Conservation (phyloP, 257 asterid genomes). For the Eustoma russellianum region DNA sequence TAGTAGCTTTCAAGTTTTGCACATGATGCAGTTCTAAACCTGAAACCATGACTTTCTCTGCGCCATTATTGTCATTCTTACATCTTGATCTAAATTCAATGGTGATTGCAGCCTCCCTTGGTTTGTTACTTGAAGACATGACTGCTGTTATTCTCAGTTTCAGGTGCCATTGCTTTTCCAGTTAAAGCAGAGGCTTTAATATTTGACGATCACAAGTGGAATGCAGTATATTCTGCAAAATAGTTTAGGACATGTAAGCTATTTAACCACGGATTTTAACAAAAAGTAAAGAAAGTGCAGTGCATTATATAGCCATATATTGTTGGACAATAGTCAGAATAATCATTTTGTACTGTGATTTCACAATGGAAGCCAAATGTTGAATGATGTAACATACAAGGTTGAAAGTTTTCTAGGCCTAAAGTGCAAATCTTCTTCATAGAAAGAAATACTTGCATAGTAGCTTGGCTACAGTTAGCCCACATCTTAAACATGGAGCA, state of each 20-base stretch:
- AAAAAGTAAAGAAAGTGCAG: not conserved
- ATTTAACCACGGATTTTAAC: not conserved
- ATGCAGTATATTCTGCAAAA: constrained; percentile 1
- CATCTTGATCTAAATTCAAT: constrained; percentile 4
- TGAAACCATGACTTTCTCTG: not conserved
- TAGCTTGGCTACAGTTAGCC: too few relatives aligned
- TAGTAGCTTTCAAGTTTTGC: constrained; percentile 9
- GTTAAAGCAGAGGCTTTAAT: not conserved
- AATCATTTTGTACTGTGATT: not conserved
- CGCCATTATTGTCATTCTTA: not conserved
- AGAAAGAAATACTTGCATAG: too few relatives aligned
- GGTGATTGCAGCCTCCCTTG: not conserved
- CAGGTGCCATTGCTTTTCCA: constrained; percentile 33
- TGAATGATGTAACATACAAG: not conserved
- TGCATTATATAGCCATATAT: not conserved
- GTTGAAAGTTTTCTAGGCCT: too few relatives aligned
- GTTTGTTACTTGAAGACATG: constrained; percentile 2
- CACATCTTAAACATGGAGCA: too few relatives aligned
- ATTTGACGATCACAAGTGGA: constrained; percentile 9
- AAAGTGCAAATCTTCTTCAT: too few relatives aligned
- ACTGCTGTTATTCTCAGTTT: constrained; percentile 15
- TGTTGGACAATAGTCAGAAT: not conserved
- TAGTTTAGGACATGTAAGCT: not conserved
- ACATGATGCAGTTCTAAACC: constrained; percentile 10
- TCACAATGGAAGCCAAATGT: too few relatives aligned